Evolutionary conservation across 1,284 basidiomycete genomes (phyloP).

Genomic region (Puccinia hordei): DNA sequence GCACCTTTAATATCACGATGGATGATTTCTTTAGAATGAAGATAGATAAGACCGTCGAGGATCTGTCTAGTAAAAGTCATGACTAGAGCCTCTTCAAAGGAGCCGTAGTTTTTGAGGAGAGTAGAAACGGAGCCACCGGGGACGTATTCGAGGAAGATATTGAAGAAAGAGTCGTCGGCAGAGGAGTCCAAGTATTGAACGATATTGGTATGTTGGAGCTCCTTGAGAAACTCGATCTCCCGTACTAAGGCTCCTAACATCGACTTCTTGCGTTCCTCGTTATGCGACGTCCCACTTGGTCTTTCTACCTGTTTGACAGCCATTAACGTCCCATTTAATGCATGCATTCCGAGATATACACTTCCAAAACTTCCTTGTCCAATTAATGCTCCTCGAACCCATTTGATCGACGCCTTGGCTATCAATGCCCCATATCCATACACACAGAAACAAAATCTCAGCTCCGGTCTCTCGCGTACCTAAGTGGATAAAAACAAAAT

Average conservation of each 20-base stretch:
- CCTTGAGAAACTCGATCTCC: constrained; percentile 94
- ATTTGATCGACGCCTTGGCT: constrained; percentile 72
- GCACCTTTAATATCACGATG: constrained; percentile 98
- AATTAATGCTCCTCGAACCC: constrained; percentile 98
- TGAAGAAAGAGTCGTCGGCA: constrained; percentile 81
- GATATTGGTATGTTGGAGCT: constrained; percentile 79
- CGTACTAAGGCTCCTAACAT: constrained; percentile 93
- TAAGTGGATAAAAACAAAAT: background rate
- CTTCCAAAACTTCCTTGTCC: constrained; percentile 94
- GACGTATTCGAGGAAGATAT: constrained; percentile 99
- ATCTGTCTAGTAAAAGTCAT: constrained; percentile 95
- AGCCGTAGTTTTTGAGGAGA: constrained; percentile 87
- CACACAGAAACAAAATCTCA: too few relatives aligned
- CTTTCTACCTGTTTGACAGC: constrained; percentile 99
- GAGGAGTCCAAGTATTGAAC: constrained; percentile 68
- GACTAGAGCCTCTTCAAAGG: constrained; percentile 92
- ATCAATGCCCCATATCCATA: too few relatives aligned
- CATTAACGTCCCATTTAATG: constrained; percentile 89
- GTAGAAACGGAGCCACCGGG: constrained; percentile 96
- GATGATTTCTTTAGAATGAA: constrained; percentile 92
- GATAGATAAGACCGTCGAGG: constrained; percentile 82
- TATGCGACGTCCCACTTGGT: constrained; percentile 78
- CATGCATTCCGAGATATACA: constrained; percentile 94
- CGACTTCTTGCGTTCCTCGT: constrained; percentile 88
- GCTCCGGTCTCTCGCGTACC: too few relatives aligned